phyloP scores from a whole-genome alignment of 2,329 filamentous ascomycete species.

The Fusarium odoratissimum region DNA sequence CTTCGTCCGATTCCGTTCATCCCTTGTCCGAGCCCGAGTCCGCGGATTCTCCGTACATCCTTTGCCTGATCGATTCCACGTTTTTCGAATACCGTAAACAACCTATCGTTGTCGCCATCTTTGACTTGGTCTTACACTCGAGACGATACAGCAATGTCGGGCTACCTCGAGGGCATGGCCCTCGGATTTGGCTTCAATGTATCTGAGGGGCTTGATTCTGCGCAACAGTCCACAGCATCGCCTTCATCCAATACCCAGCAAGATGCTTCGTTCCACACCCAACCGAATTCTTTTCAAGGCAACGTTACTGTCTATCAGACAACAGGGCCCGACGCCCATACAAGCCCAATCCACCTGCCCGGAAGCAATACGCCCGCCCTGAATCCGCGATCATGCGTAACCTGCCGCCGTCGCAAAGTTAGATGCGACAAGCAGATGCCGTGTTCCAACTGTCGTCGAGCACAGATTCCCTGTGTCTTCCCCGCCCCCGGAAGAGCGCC shows the following conservation, averaged over 20 bases:
- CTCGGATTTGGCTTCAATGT: conserved; percentile 44
- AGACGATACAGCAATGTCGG: conserved; percentile 37
- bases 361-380: conserved; percentile 51
- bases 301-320: conserved; percentile 55
- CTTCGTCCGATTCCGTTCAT: conserved; percentile 16
- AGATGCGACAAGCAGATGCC: conserved; percentile 83
- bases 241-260: conserved; percentile 42
- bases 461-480: conserved; percentile 78
- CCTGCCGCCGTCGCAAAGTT: conserved; percentile 70
- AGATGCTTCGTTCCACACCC: conserved; percentile 29
- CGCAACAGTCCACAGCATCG: conserved; percentile 37
- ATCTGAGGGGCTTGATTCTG: conserved; percentile 35
- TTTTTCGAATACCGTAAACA: conserved; percentile 5
- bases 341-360: conserved; percentile 50
- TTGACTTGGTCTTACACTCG: neutral
- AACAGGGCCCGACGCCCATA: conserved; percentile 54
- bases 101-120: neutral
- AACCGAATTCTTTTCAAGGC: conserved; percentile 41
- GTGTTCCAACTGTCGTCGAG: conserved; percentile 79
- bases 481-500: conserved; percentile 80
- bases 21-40: conserved; percentile 17
- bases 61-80: conserved; percentile 18
- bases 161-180: conserved; percentile 39
- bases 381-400: conserved; percentile 63
- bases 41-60: conserved; percentile 24